A percentile compares a stretch with the other conserved stretches of the same genome.
These are phyloP conservation scores for Pestalotiopsis sp. DNA, from an alignment of 2,329 filamentous ascomycete species.

Conservation along the genomic window DNA sequence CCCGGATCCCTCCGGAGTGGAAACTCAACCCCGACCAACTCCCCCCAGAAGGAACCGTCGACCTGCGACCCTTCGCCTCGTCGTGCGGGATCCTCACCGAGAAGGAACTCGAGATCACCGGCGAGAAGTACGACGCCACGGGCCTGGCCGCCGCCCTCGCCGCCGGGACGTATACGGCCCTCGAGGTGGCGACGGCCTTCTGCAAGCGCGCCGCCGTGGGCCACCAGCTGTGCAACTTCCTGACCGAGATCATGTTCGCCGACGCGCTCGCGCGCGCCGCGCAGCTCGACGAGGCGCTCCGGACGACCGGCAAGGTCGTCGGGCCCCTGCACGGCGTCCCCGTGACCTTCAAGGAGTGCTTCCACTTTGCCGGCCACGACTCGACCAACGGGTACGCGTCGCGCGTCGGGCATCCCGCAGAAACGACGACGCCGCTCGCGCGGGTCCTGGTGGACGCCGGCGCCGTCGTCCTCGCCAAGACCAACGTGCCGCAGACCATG, in stretches of 20 bases:
- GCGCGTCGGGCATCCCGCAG: conserved; percentile 19
- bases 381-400: conserved; percentile 30
- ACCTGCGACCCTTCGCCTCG: conserved; percentile 20
- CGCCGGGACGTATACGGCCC: conserved; percentile 4
- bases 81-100: conserved; percentile 18
- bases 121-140: conserved; percentile 22
- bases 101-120: conserved; percentile 20
- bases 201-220: conserved; percentile 6
- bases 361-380: conserved; percentile 28
- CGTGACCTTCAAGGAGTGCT: conserved; percentile 37
- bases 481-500: conserved; percentile 26
- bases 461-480: conserved; percentile 21
- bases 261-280: conserved; percentile 37
- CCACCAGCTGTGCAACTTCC: conserved; percentile 18
- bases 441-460: conserved; percentile 19
- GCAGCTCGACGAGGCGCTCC: conserved; percentile 36
- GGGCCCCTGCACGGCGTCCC: conserved; percentile 55
- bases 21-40: conserved; percentile 19
- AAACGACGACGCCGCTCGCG: conserved; percentile 19
- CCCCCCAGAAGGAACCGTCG: conserved; percentile 17
- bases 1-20: conserved; percentile 22
- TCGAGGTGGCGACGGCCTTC: conserved; percentile 2
- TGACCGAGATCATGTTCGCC: conserved; percentile 43
- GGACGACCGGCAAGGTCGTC: conserved; percentile 38
- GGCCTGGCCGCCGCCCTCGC: conserved; percentile 19